Conservation (phyloP, 352 stramenopile genomes). For the Poterioochromonas sp. region DNA sequence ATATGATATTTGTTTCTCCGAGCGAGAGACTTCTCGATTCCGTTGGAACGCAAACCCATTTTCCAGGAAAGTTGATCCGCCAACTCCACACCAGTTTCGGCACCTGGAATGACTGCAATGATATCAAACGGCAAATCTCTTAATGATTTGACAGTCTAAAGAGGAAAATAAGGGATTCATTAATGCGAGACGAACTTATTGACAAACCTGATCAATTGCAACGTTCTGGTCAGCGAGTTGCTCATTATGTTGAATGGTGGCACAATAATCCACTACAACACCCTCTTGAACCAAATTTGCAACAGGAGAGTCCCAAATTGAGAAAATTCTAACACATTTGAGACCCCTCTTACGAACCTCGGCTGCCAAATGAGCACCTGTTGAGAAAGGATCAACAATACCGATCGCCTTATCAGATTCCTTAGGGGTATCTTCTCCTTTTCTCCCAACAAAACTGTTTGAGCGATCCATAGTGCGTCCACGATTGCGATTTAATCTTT, state of each 20-base stretch:
- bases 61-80: conserved; percentile 63
- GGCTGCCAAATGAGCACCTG: conserved; percentile 8
- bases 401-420: not conserved
- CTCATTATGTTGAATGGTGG: conserved; percentile 42
- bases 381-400: conserved; percentile 27
- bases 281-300: conserved; percentile 42
- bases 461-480: not conserved
- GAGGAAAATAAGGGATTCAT: not conserved
- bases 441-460: conserved; percentile 5
- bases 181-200: too few species aligned
- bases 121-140: conserved; percentile 8
- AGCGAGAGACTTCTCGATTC: conserved; percentile 58
- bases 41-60: conserved; percentile 56
- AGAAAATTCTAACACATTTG: conserved; percentile 42
- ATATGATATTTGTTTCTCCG: conserved; percentile 76
- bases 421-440: not conserved
- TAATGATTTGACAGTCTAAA: conserved; percentile 4
- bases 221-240: conserved; percentile 11
- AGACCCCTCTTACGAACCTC: conserved; percentile 35
- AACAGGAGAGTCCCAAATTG: conserved; percentile 40
- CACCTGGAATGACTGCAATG: conserved; percentile 59
- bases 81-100: conserved; percentile 71
- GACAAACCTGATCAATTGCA: conserved; percentile 34
- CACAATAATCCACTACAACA: conserved; percentile 39
- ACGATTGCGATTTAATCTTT: not conserved